Conservation (phyloP, 129 eudicot genomes). For the Helichrysum umbraculigerum region DNA sequence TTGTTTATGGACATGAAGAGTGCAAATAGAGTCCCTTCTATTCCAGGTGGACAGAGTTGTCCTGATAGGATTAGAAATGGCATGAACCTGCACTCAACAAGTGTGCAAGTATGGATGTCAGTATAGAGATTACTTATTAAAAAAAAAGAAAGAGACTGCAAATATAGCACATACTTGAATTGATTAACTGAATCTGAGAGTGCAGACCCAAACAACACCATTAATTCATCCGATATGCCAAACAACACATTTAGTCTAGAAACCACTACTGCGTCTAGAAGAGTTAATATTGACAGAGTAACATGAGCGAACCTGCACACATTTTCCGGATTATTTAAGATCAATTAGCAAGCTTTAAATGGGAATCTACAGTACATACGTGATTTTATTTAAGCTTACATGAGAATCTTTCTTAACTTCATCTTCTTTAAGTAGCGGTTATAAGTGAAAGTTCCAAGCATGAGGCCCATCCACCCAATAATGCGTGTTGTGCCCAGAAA, state of each 20-base stretch:
- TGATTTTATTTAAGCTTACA: conserved; percentile 45
- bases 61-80: conserved; percentile 94
- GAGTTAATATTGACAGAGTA: conserved; percentile 49
- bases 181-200: conserved; percentile 86
- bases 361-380: neutral
- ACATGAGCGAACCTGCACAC: conserved; percentile 79
- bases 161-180: conserved; percentile 61
- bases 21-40: conserved; percentile 94
- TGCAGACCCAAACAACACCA: conserved; percentile 83
- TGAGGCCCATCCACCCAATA: conserved; percentile 90
- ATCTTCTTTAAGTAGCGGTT: conserved; percentile 77
- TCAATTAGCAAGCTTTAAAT: conserved; percentile 15
- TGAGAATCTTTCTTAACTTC: conserved; percentile 69
- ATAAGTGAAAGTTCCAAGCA: conserved; percentile 85
- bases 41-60: conserved; percentile 93
- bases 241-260: conserved; percentile 57
- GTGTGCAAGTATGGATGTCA: neutral
- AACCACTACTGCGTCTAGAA: conserved; percentile 68
- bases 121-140: neutral
- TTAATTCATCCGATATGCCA: conserved; percentile 71
- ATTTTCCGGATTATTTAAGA: neutral
- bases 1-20: conserved; percentile 95
- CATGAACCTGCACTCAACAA: conserved; percentile 72
- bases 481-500: conserved; percentile 81
- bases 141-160: neutral